phyloP scores from a whole-genome alignment of 768 basidiomycete species.

The Candolleomyces eurysporus region DNA sequence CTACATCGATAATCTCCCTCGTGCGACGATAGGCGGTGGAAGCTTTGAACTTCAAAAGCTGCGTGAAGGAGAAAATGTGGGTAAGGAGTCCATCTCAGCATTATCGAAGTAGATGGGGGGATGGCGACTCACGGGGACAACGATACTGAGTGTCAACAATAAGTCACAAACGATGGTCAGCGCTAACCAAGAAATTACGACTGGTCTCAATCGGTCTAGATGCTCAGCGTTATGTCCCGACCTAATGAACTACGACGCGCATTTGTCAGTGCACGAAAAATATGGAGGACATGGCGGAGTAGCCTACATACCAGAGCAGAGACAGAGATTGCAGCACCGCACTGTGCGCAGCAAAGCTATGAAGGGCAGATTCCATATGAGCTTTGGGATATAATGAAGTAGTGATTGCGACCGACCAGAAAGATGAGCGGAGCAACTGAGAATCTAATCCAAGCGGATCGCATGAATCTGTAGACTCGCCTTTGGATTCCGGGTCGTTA shows the following conservation, averaged over 20 bases:
- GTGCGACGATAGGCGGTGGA: not conserved
- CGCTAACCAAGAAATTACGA: not conserved
- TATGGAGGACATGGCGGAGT: not conserved
- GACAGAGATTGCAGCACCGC: not conserved
- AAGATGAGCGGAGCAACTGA: not conserved
- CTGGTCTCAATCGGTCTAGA: not conserved
- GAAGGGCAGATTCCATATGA: not conserved
- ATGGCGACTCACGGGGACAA: not conserved
- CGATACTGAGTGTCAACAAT: not conserved
- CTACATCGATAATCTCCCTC: not conserved
- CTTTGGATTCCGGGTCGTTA: not conserved
- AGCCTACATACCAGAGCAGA: not conserved
- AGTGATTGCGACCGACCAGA: not conserved
- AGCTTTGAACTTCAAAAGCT: not conserved
- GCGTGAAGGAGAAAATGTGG: too few relatives aligned
- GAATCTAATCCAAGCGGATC: not conserved
- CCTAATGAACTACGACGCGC: not conserved
- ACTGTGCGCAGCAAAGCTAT: not conserved
- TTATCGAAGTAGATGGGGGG: too few relatives aligned
- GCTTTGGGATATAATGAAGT: not conserved
- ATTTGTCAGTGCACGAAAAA: not conserved
- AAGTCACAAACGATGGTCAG: not conserved
- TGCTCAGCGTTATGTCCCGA: not conserved
- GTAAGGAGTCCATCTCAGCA: too few relatives aligned
- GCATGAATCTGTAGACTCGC: not conserved